phyloP scores from a whole-genome alignment of 345 rosid genomes.

The Eucalyptus guilfoylei region DNA sequence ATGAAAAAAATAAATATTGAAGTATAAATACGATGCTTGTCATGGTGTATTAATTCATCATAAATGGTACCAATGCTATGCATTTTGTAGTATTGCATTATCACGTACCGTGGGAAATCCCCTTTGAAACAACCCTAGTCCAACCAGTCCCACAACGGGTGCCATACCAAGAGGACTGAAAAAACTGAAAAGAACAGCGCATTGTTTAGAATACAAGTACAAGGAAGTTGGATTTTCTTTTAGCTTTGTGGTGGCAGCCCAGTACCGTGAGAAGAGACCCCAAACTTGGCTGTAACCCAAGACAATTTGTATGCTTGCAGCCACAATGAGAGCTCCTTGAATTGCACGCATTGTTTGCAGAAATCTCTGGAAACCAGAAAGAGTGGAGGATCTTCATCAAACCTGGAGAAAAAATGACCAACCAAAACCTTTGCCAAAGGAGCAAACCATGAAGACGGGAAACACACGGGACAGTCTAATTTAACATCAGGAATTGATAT shows the following conservation, averaged over 20 bases:
- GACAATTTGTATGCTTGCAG: slow-evolving; percentile 81
- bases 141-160: slow-evolving; percentile 89
- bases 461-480: not conserved
- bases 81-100: not conserved
- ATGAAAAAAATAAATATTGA: not conserved
- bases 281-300: slow-evolving; percentile 86
- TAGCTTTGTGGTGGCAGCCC: not conserved
- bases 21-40: not conserved
- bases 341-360: slow-evolving; percentile 81
- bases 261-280: slow-evolving; percentile 85
- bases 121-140: slow-evolving; percentile 81
- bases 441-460: not conserved
- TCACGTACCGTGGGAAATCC: slow-evolving; percentile 77
- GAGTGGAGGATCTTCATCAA: slow-evolving; percentile 34
- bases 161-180: slow-evolving; percentile 87
- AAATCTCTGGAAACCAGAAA: slow-evolving; percentile 75
- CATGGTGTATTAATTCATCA: not conserved
- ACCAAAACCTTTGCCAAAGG: not conserved
- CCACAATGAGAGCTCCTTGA: slow-evolving; percentile 87
- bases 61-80: not conserved
- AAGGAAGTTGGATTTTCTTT: not conserved
- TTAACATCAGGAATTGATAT: not conserved
- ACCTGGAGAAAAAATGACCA: not conserved
- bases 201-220: not conserved
- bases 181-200: slow-evolving; percentile 30